A percentile compares a stretch with the other conserved stretches of the same genome.
These are phyloP conservation scores for Brassica napus DNA, from an alignment of 345 rosid genomes.

Conservation along the genomic window DNA sequence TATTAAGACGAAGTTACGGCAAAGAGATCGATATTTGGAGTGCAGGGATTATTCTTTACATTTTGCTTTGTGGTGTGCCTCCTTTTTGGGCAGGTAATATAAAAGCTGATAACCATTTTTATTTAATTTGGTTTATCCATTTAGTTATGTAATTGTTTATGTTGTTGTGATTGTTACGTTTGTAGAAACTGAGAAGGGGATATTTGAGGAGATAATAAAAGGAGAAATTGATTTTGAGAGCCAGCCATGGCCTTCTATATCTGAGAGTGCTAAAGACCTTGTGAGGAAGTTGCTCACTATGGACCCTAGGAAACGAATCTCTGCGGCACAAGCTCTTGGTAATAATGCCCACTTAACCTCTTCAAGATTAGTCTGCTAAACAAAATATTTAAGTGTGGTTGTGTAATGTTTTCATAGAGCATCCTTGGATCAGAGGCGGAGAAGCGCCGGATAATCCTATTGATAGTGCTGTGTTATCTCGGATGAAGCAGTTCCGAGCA, in stretches of 20 bases:
- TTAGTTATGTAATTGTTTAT: constrained; percentile 4
- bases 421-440: constrained; percentile 51
- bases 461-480: constrained; percentile 79
- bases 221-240: constrained; percentile 75
- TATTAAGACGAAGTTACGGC: constrained; percentile 73
- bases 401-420: constrained; percentile 24
- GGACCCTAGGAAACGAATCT: constrained; percentile 72
- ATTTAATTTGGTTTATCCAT: background rate
- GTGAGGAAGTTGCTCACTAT: constrained; percentile 72
- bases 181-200: constrained; percentile 79
- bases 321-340: constrained; percentile 87
- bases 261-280: constrained; percentile 83
- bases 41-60: constrained; percentile 82
- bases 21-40: constrained; percentile 92
- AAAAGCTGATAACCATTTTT: background rate
- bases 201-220: constrained; percentile 65
- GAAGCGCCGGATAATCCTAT: constrained; percentile 84
- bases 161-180: constrained; percentile 19
- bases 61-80: constrained; percentile 84
- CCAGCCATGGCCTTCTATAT: constrained; percentile 88
- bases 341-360: constrained; percentile 34
- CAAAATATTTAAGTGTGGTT: background rate
- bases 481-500: constrained; percentile 93
- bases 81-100: constrained; percentile 94
- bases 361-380: background rate